phyloP scores from a whole-genome alignment of 2,329 filamentous ascomycete species.

The Salinomyces thailandicus region DNA sequence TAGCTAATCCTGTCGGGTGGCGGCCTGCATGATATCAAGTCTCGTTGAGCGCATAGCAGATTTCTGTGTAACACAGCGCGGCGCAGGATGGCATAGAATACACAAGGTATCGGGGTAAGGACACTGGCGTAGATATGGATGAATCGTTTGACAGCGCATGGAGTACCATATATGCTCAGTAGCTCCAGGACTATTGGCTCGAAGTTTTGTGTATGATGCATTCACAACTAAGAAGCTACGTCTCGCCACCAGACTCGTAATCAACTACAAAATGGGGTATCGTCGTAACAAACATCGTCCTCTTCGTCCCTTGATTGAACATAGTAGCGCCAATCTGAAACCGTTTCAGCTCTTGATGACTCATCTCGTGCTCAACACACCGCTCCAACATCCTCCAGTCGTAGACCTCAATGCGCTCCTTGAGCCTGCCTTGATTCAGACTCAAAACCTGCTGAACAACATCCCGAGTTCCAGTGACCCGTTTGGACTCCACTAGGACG shows the following conservation, averaged over 20 bases:
- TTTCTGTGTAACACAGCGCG: no score
- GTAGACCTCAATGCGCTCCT: constrained; percentile 21
- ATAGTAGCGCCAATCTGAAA: constrained; percentile 21
- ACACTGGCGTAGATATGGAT: no score
- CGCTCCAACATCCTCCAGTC: constrained; percentile 25
- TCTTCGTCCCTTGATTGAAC: constrained; percentile 14
- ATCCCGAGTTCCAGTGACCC: constrained; percentile 8
- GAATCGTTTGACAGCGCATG: no score
- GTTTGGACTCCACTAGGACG: constrained; percentile 22
- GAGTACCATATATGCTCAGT: no score
- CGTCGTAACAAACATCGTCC: constrained; percentile 10
- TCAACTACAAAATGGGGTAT: constrained; percentile 4
- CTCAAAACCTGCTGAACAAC: constrained; percentile 11
- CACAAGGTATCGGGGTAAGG: no score
- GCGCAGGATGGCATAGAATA: no score
- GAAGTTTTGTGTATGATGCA: no score
- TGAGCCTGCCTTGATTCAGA: constrained; percentile 16
- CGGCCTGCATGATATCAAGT: constrained; percentile 13
- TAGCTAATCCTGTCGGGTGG: constrained; percentile 24
- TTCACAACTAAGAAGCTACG: no score
- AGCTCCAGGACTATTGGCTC: no score
- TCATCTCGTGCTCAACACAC: constrained; percentile 11
- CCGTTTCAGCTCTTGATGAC: constrained; percentile 10
- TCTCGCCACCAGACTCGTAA: neutral
- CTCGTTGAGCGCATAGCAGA: no score